Evolutionary conservation across 306 rosid species (phyloP), one percentile per base, ranked within the genome.

Genomic region (Ziziphus jujuba): DNA sequence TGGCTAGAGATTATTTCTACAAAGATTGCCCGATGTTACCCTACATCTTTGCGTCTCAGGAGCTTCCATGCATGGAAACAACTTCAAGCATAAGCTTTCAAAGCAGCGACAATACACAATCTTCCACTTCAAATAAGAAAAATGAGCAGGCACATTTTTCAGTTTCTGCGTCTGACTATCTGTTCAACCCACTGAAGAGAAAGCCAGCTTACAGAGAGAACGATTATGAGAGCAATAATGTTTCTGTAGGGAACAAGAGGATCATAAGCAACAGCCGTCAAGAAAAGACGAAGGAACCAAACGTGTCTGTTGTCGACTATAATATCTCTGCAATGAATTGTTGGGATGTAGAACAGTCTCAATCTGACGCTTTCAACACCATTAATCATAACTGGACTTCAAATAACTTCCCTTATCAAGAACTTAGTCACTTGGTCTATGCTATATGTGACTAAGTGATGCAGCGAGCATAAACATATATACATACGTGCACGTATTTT

Each of bases 21-120:
- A 72, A 65, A 66, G 96, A 82, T 47, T 84, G 48, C 63, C 89
- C 92, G 7, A 79, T 87, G 92, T 61, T 84, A 33, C 90, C 92
- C 48, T 84, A 77, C 68, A 82, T 87, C 66, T 73, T 87, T 40
- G 83, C 85, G 60, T 72, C 87, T 63, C 72, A 66, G 45, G 62
- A 35, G 49, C 50, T 50, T 57, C 76, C 76, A 25, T 80, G 74
- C 59, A 14, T 56, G 12, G 75, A 70, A 47, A 49, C 76, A 70
- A 14, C 84, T 72, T 70, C 85, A 63, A 71, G 58, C 81, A 63
- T 72, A 19, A 72, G 60, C 72, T 70, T 61, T 59, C 78, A 24
- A 24, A 65, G 44, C 55, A 40, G 31, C 44, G 77, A 58, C 19
- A 54, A 74, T 23, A 45, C 16, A 34, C 76, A 79, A 38, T 21